Conservation (phyloP, 2,329 filamentous ascomycete species). For the Penicillium frequentans region DNA sequence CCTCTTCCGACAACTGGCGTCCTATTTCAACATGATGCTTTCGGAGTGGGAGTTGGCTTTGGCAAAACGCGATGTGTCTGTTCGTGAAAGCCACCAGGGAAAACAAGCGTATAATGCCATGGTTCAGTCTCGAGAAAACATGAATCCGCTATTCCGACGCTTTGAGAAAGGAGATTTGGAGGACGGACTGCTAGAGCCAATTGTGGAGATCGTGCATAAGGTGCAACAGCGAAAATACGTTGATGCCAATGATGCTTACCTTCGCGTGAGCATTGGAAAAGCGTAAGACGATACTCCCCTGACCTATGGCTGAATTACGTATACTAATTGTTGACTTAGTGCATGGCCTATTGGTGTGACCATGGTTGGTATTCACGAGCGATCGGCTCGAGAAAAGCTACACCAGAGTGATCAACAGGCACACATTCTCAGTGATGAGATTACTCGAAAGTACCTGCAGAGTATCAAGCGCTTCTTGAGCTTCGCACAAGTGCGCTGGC, state of each 20-base stretch:
- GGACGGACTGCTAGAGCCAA: slow-evolving; percentile 73
- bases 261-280: slow-evolving; percentile 90
- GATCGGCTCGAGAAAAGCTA: slow-evolving; percentile 90
- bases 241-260: slow-evolving; percentile 92
- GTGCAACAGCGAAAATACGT: slow-evolving; percentile 91
- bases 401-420: slow-evolving; percentile 77
- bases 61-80: slow-evolving; percentile 54
- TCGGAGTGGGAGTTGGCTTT: slow-evolving; percentile 82
- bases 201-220: slow-evolving; percentile 88
- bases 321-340: slow-evolving; percentile 30
- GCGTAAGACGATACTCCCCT: slow-evolving; percentile 50
- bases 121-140: slow-evolving; percentile 81
- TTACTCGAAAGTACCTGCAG: slow-evolving; percentile 92
- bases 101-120: slow-evolving; percentile 81
- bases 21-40: slow-evolving; percentile 96
- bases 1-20: slow-evolving; percentile 83
- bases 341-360: slow-evolving; percentile 99
- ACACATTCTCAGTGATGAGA: slow-evolving; percentile 96
- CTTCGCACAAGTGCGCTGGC: slow-evolving; percentile 96
- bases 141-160: slow-evolving; percentile 85
- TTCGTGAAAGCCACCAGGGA: slow-evolving; percentile 73
- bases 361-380: slow-evolving; percentile 99
- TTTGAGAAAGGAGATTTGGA: slow-evolving; percentile 81
- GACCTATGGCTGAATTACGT: not conserved
- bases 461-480: slow-evolving; percentile 96